phyloP scores from a whole-genome alignment of 2,329 filamentous ascomycete genomes.

The Trichophyton rubrum region DNA sequence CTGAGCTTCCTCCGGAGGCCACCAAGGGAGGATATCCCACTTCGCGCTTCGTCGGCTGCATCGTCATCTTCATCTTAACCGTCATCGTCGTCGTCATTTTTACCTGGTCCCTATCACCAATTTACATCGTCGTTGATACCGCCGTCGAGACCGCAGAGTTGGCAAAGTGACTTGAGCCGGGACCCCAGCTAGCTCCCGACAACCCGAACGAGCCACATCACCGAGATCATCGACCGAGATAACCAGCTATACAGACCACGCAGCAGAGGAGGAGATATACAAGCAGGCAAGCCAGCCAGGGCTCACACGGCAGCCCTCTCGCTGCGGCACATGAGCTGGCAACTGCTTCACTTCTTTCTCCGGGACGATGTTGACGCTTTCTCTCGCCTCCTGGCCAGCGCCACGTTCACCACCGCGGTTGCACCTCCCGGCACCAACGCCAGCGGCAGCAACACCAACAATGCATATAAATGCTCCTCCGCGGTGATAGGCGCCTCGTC shows the following conservation, averaged over 20 bases:
- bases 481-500: background rate
- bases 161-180: background rate
- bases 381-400: constrained; percentile 69
- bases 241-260: constrained; percentile 10
- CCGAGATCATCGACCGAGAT: background rate
- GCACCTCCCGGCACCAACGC: constrained; percentile 12
- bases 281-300: constrained; percentile 19
- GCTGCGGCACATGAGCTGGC: constrained; percentile 71
- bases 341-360: constrained; percentile 92
- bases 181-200: background rate
- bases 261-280: constrained; percentile 39
- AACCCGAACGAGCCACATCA: background rate
- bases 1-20: background rate
- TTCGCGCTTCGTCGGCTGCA: background rate
- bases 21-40: background rate
- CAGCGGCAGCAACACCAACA: background rate
- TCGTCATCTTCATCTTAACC: background rate
- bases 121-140: background rate
- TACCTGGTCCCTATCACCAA: background rate
- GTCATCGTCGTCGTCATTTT: background rate
- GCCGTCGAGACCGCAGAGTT: no score
- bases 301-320: constrained; percentile 16
- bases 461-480: constrained; percentile 14
- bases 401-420: constrained; percentile 40
- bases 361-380: constrained; percentile 97